Evolutionary conservation across 441 rosid species (phyloP).

Genomic region (Aquilaria agallochum): DNA sequence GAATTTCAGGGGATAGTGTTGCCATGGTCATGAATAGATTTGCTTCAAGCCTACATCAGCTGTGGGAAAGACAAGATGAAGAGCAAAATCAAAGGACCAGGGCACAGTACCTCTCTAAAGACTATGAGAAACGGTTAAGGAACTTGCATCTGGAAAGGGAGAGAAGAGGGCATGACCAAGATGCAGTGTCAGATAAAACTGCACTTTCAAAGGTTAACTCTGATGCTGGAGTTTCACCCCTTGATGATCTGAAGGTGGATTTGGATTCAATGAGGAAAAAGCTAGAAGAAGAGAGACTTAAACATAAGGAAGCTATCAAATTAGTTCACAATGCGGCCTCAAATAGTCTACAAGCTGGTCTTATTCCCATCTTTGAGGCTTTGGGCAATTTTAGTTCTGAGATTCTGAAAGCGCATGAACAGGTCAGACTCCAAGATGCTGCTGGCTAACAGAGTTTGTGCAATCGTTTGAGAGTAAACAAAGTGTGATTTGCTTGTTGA

Average conservation of each 20-base stretch:
- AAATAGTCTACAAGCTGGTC: slow-evolving; percentile 70
- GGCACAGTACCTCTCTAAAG: slow-evolving; percentile 62
- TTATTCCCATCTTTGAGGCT: slow-evolving; percentile 85
- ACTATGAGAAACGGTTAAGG: slow-evolving; percentile 59
- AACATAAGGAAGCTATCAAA: slow-evolving; percentile 66
- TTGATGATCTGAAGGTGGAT: slow-evolving; percentile 90
- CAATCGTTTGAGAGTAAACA: too few relatives aligned
- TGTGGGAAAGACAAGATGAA: slow-evolving; percentile 83
- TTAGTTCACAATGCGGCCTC: slow-evolving; percentile 80
- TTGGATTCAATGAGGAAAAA: slow-evolving; percentile 82
- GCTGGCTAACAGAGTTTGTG: slow-evolving; percentile 15
- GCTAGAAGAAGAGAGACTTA: slow-evolving; percentile 58
- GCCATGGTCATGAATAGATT: slow-evolving; percentile 57
- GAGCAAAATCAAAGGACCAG: slow-evolving; percentile 58
- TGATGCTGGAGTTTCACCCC: slow-evolving; percentile 63
- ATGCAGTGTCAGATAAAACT: slow-evolving; percentile 43
- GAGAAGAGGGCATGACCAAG: slow-evolving; percentile 41
- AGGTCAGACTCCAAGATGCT: slow-evolving; percentile 55
- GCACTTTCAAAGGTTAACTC: slow-evolving; percentile 45
- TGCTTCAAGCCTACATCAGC: slow-evolving; percentile 56
- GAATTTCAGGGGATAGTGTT: slow-evolving; percentile 63
- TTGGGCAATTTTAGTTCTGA: slow-evolving; percentile 79
- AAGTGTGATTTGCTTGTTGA: neutral
- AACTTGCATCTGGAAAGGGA: slow-evolving; percentile 39
- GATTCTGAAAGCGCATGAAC: slow-evolving; percentile 69